Base-by-base conservation (phyloP, 257 asterid species). In the Petrea volubilis region DNA sequence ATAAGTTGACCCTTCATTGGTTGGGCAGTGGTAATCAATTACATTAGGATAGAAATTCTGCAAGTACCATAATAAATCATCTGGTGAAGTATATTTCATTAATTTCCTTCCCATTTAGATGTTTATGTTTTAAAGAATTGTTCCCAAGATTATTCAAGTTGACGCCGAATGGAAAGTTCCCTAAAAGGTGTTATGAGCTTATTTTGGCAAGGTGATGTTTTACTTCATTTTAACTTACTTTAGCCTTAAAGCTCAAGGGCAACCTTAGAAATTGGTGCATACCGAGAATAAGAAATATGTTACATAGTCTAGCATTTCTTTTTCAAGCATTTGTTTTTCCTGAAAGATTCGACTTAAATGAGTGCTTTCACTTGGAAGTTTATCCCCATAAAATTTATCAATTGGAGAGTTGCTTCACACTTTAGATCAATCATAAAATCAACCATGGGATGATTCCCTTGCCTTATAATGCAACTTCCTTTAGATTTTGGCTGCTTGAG, bases 211-310 rank as follows among this genome's bases (percentile, higher is more conserved):
- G 25, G 50, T 36, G 68, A 34, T 67, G 40, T 38, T 52, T 58
- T n/a, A n/a, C 68, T 57, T 40, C 14, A 25, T 67, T 36, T 74
- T 68, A 21, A 31, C 60, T n/a, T 68, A 21, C 24, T 40, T 56
- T 33, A n/a, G n/a, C n/a, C n/a, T n/a, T n/a, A n/a, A n/a, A n/a
- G n/a, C 31, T 53, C 64, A 72, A 63, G 68, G 62, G 61, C 44
- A 6, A 25, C 47, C 43, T 43, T 21, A 49, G n/a, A n/a, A n/a
- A n/a, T n/a, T n/a, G n/a, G n/a, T 67, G 60, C 64, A 38, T 36
- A 63, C 4, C 25, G 18, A 58, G 55, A 65, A 47, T 69, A 64
- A 17, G 25, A 50, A 62, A 59, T 70, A 60, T 62, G 55, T 15
- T 31, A 63, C 52, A 20, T 53, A 23, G 29, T 65, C 44, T 55